phyloP scores from a whole-genome alignment of 2,329 filamentous ascomycete species.

The Arachnomyces sp. region DNA sequence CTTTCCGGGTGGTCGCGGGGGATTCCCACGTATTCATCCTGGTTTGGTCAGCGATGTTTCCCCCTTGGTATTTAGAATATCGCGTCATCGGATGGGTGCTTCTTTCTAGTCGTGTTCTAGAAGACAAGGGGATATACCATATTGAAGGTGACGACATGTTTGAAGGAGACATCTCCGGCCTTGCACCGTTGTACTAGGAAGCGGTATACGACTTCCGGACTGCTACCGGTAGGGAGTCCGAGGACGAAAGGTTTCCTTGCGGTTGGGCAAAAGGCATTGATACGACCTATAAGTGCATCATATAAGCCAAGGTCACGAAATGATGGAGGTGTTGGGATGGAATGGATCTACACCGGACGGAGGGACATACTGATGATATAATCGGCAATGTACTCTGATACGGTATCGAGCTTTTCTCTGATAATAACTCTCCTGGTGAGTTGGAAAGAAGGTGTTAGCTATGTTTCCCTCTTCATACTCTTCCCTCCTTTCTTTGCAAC shows the following conservation, averaged over 20 bases:
- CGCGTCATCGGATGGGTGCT: conserved; percentile 2
- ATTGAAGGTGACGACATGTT: conserved; percentile 85
- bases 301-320: conserved; percentile 1
- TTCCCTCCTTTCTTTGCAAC: no score
- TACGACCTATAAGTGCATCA: conserved; percentile 51
- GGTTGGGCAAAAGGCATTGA: conserved; percentile 68
- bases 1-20: conserved; percentile 76
- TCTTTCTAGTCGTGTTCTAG: conserved; percentile 1
- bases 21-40: conserved; percentile 82
- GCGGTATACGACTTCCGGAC: conserved; percentile 69
- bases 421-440: conserved; percentile 71
- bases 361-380: conserved; percentile 61
- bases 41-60: conserved; percentile 1
- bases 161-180: conserved; percentile 62
- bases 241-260: conserved; percentile 69
- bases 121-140: conserved; percentile 51
- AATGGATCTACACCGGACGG: conserved; percentile 60
- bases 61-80: neutral
- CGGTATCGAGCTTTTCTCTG: conserved; percentile 60
- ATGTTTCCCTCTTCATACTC: neutral
- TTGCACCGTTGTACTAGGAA: conserved; percentile 54
- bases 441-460: conserved; percentile 12
- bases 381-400: conserved; percentile 69
- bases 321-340: conserved; percentile 7
- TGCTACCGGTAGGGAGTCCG: conserved; percentile 75